Conservation (phyloP, 331 rosid genomes). For the Stylosanthes scabra region DNA sequence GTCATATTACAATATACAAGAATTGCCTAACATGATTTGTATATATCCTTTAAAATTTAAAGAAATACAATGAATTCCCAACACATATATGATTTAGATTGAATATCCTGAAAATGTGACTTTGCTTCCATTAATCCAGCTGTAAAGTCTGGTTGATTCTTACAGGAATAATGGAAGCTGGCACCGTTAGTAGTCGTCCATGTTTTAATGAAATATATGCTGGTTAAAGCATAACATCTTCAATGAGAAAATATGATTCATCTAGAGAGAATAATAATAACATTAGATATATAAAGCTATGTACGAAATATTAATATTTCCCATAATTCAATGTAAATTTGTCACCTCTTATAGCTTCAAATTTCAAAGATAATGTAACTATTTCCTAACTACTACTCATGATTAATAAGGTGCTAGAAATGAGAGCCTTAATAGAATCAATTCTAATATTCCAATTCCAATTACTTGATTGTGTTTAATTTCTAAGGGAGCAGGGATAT, state of each 20-base stretch:
- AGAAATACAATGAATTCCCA: neutral
- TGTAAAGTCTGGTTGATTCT: slow-evolving; percentile 16
- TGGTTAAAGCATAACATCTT: slow-evolving; percentile 7
- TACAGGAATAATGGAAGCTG: neutral
- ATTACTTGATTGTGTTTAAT: slow-evolving; percentile 2
- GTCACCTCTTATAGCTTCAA: slow-evolving; percentile 30
- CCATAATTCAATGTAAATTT: slow-evolving; percentile 22
- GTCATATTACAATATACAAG: too few relatives aligned
- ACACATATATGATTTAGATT: neutral
- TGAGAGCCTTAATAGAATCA: slow-evolving; percentile 46
- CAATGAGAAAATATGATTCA: slow-evolving; percentile 1
- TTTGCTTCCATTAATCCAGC: neutral
- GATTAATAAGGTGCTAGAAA: slow-evolving; percentile 38
- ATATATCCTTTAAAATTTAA: too few relatives aligned
- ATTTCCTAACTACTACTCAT: slow-evolving; percentile 29
- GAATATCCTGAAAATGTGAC: neutral
- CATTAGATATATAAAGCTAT: slow-evolving; percentile 1
- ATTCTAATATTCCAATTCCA: slow-evolving; percentile 40
- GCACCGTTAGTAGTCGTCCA: neutral
- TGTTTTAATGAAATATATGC: neutral
- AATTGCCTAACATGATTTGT: too few relatives aligned
- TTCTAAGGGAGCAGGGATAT: slow-evolving; percentile 13
- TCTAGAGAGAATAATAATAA: slow-evolving; percentile 12
- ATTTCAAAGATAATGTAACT: neutral
- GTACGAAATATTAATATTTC: neutral